Conservation (phyloP, 2,329 filamentous ascomycete genomes). For the Dactylellina drechsleri region DNA sequence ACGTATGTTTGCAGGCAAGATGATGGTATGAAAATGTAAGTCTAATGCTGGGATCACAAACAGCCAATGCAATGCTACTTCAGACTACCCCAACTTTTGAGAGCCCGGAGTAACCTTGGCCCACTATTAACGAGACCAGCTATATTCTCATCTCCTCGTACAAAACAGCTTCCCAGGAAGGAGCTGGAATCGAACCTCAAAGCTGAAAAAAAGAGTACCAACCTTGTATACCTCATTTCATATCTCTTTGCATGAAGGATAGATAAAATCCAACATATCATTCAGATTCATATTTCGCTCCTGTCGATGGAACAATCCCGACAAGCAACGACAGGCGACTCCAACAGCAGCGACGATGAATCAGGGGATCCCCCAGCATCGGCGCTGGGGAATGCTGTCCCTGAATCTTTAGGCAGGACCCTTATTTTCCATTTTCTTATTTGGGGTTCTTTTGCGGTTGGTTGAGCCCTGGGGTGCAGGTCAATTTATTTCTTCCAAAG, state of each 20-base stretch:
- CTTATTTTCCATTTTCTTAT: too few species aligned
- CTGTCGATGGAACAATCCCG: constrained; percentile 7
- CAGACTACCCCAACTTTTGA: constrained; percentile 17
- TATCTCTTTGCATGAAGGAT: neutral
- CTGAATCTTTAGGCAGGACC: constrained; percentile 13
- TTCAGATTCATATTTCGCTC: neutral
- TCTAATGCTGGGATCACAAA: too few species aligned
- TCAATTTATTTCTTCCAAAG: neutral
- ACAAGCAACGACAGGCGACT: neutral
- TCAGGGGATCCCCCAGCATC: constrained; percentile 31
- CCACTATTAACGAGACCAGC: neutral
- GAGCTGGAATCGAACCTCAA: too few species aligned
- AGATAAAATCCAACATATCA: neutral
- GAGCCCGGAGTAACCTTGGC: neutral
- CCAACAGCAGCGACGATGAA: constrained; percentile 11
- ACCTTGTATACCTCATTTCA: neutral
- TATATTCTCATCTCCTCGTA: neutral
- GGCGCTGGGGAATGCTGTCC: constrained; percentile 2
- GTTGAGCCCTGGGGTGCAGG: neutral
- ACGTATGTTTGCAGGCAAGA: too few species aligned
- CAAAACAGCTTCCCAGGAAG: too few species aligned
- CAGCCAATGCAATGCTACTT: neutral
- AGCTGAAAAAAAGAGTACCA: too few species aligned
- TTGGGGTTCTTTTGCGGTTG: neutral
- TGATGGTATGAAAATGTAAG: too few species aligned